Evolutionary conservation across 768 basidiomycete species (phyloP).

Genomic region (Hysterangium stoloniferum): DNA sequence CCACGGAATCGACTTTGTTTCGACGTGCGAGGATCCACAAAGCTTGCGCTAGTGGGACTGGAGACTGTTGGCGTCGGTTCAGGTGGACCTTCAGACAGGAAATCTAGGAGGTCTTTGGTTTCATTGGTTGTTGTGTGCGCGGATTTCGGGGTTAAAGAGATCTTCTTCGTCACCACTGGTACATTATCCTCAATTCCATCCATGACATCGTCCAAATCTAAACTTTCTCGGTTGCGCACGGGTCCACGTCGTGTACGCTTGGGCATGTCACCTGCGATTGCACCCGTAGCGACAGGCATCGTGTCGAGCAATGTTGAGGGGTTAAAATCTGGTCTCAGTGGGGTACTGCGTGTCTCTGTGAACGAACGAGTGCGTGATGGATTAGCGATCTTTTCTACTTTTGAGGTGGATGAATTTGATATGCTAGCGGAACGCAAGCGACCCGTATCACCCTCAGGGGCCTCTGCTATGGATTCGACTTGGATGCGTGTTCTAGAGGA

Average conservation of each 20-base stretch:
- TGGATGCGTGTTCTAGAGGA: constrained; percentile 27
- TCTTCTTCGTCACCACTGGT: constrained; percentile 13
- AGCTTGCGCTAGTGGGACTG: constrained; percentile 13
- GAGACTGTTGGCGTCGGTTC: constrained; percentile 14
- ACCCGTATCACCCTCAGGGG: constrained; percentile 28
- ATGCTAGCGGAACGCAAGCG: constrained; percentile 7
- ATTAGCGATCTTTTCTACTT: constrained; percentile 19
- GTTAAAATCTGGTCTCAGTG: not conserved
- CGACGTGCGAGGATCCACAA: not conserved
- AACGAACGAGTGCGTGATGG: constrained; percentile 25
- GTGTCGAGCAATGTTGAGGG: not conserved
- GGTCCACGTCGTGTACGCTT: constrained; percentile 40
- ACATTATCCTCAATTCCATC: constrained; percentile 59
- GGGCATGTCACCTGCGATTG: constrained; percentile 26
- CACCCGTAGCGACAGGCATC: constrained; percentile 1
- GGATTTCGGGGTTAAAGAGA: constrained; percentile 17
- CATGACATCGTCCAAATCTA: constrained; percentile 73
- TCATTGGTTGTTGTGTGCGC: constrained; percentile 30
- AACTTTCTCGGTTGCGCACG: constrained; percentile 53
- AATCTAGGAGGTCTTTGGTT: constrained; percentile 50
- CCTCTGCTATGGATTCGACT: constrained; percentile 37
- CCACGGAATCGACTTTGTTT: constrained; percentile 6
- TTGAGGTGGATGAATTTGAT: not conserved
- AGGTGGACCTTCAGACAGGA: constrained; percentile 49
- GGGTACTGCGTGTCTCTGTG: not conserved